Conservation (phyloP, 1,284 basidiomycete species). For the Microstroma glucosiphilum region DNA sequence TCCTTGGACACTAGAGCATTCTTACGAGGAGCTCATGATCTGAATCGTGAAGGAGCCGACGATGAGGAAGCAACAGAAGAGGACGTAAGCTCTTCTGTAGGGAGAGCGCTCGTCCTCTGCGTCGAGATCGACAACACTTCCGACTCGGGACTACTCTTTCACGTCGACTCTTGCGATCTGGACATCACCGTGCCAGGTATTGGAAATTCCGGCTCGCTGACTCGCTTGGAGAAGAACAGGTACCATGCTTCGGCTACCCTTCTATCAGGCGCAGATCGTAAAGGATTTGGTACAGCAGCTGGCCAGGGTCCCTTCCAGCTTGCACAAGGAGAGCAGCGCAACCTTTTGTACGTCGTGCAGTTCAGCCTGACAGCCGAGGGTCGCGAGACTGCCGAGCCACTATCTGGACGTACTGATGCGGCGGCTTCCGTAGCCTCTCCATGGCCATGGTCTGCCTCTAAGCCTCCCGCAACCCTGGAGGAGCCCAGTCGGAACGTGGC, state of each 20-base stretch:
- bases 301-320: not conserved
- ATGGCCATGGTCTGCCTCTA: not conserved
- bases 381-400: not conserved
- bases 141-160: constrained; percentile 8
- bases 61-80: not conserved
- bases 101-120: constrained; percentile 8
- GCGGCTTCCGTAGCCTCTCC: not conserved
- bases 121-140: constrained; percentile 14
- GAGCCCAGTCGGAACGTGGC: constrained; percentile 8
- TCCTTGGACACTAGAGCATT: not conserved
- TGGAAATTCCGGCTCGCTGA: no score
- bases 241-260: not conserved
- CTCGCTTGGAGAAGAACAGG: not conserved
- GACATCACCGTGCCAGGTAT: constrained; percentile 1
- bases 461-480: not conserved
- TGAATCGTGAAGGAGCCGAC: constrained; percentile 4
- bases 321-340: constrained; percentile 12
- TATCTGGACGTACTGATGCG: not conserved
- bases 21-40: not conserved
- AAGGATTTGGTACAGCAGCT: not conserved
- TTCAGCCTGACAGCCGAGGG: constrained; percentile 1
- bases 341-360: constrained; percentile 10
- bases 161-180: constrained; percentile 6
- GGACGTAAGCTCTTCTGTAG: not conserved
- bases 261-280: not conserved